Evolutionary conservation across 257 asterid genomes (phyloP), one percentile per base, ranked within the genome.

Genomic region (Avicennia marina): DNA sequence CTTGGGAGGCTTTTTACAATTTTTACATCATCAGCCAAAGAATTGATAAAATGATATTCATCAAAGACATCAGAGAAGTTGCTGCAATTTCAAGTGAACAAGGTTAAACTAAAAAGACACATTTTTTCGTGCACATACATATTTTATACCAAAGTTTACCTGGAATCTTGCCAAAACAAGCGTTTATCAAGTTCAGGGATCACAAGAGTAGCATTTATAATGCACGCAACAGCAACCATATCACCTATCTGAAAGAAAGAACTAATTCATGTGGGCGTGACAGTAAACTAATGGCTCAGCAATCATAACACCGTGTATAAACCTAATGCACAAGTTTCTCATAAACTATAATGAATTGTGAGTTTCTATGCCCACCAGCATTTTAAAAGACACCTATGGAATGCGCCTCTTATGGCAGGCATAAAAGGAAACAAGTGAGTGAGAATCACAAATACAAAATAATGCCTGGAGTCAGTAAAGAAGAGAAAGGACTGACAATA

Each of bases 211-310:
- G 98, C 98, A 79, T 90, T 87, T 67, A 90, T 78, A 49, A 90
- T 75, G 34, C 86, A 95, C 55, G 98, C 95, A 71, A 90, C 88
- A 65, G 95, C 98, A 74, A 90, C 98, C 98, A 90, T 90, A 75
- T 90, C 98, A 58, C 98, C 87, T 70, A 90, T 90, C 98, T 90
- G 82, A 80, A 72, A 67, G 53, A 56, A 60, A 45, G 32, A 58
- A 59, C 20, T 24, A 31, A 17, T 19, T 31, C 27, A 61, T 32
- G 39, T 26, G 50, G 44, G 33, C 40, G 10, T 5, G 13, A 2
- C 41, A 11, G 2, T 11, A 36, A 4, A 36, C 41, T 4, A 29
- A 29, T 29, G 10, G 13, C 13, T 5, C 41, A 1, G 41, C 9
- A 36, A 31, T 26, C 25, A 21, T 58, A 49, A 40, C 13, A 44